Base-by-base conservation (phyloP, 2,329 filamentous ascomycete species). In the Penicillium fuscoglaucum region DNA sequence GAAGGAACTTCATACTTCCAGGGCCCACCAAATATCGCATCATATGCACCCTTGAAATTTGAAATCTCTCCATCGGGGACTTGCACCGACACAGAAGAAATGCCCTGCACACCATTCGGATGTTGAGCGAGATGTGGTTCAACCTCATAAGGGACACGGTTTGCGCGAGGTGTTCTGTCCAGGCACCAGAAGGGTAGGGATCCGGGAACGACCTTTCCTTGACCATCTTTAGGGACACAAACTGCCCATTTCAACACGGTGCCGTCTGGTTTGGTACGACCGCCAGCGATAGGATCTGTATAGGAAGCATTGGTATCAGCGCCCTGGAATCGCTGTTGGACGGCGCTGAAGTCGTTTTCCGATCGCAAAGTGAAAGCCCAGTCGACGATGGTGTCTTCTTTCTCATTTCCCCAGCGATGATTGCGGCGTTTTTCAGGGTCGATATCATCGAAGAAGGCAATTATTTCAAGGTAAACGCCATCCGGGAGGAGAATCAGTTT, bases 341-440 rank as follows among this genome's bases (percentile, higher is more conserved):
- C 46, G n/a, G 49, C 29, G 2, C 7, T 26, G 21, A 65, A 65
- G 35, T 62, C 58, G 12, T 24, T 49, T n/a, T 58, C 57, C 6
- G 63, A 46, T 3, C 54, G 60, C 19, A 59, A 49, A 13, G 63
- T 65, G 52, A 65, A 62, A 6, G 63, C 63, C 63, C 63, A 65
- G 44, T 65, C 63, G 17, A 65, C 59, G 13, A 65, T 58, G 1
- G 51, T 64, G 39, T 55, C 52, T 47, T 64, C 63, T 26, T 40
- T 59, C 8, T 59, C 52, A 1, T 62, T 62, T 40, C 63, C 63
- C 63, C 63, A 65, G 28, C 63, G 63, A 58, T 65, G 63, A 1
- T 52, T 37, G 2, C 53, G 54, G n/a, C 63, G 61, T 39, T 15
- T 46, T 21, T 62, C 58, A 6, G 63, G 61, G 29, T 64, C 60